These are phyloP conservation scores for Kandelia obovata DNA, from an alignment of 345 rosid species.

Conservation along the genomic window DNA sequence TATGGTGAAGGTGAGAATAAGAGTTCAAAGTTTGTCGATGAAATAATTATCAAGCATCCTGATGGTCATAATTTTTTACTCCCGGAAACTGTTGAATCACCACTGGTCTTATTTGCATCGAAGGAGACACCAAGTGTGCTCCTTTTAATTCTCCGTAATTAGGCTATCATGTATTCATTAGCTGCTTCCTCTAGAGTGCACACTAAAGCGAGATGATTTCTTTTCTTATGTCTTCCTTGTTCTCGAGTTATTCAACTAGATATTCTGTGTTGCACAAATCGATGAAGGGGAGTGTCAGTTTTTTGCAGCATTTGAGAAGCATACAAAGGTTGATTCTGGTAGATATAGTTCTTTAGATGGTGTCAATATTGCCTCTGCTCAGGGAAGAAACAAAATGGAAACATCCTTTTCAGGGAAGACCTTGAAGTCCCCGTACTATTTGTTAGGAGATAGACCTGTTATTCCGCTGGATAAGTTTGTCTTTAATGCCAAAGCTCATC, in stretches of 20 bases:
- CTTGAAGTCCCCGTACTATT: conserved; percentile 79
- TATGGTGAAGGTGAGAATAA: conserved; percentile 72
- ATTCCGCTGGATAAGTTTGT: conserved; percentile 79
- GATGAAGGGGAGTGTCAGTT: conserved; percentile 98
- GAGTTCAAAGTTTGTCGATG: conserved; percentile 68
- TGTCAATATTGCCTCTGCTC: conserved; percentile 74
- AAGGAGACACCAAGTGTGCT: conserved; percentile 70
- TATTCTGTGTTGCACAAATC: conserved; percentile 45
- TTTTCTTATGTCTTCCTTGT: neutral
- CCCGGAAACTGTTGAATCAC: conserved; percentile 94
- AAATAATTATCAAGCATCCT: conserved; percentile 77
- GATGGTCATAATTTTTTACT: conserved; percentile 93
- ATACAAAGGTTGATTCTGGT: conserved; percentile 73
- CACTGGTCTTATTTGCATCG: conserved; percentile 77
- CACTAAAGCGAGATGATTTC: conserved; percentile 25
- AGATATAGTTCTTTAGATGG: conserved; percentile 77
- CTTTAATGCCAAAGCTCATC: conserved; percentile 95
- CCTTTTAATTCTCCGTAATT: conserved; percentile 9
- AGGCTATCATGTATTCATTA: conserved; percentile 12
- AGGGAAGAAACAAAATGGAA: conserved; percentile 86
- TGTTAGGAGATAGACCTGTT: conserved; percentile 69
- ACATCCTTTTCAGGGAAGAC: conserved; percentile 93
- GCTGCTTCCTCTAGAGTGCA: neutral
- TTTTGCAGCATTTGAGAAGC: conserved; percentile 84
- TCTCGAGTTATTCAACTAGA: conserved; percentile 1